Evolutionary conservation across 2,329 filamentous ascomycete species (phyloP), one percentile per base, ranked within the genome.

Genomic region (Raffaelea ambrosiae): DNA sequence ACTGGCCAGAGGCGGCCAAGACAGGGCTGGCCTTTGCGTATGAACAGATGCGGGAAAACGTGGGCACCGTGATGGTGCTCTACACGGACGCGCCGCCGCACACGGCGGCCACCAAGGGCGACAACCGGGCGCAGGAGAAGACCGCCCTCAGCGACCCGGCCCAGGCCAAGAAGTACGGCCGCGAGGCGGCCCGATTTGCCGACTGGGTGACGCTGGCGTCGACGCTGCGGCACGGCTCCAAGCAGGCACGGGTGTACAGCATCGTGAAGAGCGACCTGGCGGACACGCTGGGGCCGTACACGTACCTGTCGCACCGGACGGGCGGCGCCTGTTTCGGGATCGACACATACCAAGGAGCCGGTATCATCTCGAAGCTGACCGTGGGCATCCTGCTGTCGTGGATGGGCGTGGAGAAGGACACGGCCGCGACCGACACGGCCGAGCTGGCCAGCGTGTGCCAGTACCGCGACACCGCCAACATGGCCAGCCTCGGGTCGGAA

Each of bases 31-130:
- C 72, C 1, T 59, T 58, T 9, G 70, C 71, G 1, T 66, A 76
- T 54, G 52, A 64, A 38, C 54, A 70, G 23, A 74, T 76, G 70
- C 66, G 72, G 23, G 53, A 64, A 0, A 66, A 69, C 11, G 71
- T 68, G 7, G 71, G 67, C 16, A 76, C 73, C 0, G 58, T 76
- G 71, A 76, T 59, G 70, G 70, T 13, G 64, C 70, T 33, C 68
- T 73, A n/a, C 71, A 74, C 55, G 62, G 62, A 53, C 53, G 59
- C 44, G 55, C 57, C 47, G 55, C 57, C 22, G 53, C 53, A 51
- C 46, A 43, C n/a, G 11, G 10, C 44, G 9, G 46, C 43, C 31
- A 50, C 45, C 2, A 46, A 50, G 22, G 61, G 60, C 48, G 47
- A 47, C 26, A 65, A 66, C 52, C 54, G 54, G 43, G 40, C 39